Conservation (phyloP, 169 alveolate species). For the Plasmodium knowlesi region DNA sequence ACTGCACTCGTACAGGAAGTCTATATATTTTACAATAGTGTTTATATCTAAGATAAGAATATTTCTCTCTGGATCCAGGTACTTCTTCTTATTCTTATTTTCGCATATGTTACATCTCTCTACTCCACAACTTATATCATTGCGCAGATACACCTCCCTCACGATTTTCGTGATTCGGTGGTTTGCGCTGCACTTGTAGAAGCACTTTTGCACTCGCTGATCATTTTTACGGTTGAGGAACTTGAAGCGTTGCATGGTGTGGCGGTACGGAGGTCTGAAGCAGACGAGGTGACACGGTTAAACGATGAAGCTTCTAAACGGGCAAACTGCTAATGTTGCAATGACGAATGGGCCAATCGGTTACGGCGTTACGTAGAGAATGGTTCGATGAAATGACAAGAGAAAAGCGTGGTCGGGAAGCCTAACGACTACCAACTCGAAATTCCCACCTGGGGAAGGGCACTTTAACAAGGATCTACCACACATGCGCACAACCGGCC, state of each 20-base stretch:
- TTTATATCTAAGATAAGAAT: conserved; percentile 46
- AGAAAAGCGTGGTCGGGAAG: background rate
- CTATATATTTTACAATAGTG: conserved; percentile 56
- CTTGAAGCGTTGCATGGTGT: conserved; percentile 26
- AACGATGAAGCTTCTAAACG: background rate
- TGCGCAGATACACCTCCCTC: conserved; percentile 67
- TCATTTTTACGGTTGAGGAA: conserved; percentile 37
- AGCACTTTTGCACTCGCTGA: conserved; percentile 56
- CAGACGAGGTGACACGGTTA: background rate
- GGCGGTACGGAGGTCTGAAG: too few relatives aligned
- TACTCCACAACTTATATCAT: conserved; percentile 69
- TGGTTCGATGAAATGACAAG: background rate
- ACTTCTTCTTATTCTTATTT: conserved; percentile 48
- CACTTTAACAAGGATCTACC: background rate
- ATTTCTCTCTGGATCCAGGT: conserved; percentile 43
- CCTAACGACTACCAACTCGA: background rate
- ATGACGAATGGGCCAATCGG: background rate
- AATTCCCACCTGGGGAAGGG: background rate
- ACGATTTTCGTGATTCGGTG: conserved; percentile 41
- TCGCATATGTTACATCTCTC: conserved; percentile 71
- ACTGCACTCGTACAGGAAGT: conserved; percentile 55
- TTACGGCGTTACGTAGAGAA: background rate
- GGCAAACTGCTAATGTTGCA: background rate
- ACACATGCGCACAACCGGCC: conserved; percentile 1
- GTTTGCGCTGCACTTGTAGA: conserved; percentile 35